phyloP scores from a whole-genome alignment of 148 eudicot species.

The Chenopodium formosanum region DNA sequence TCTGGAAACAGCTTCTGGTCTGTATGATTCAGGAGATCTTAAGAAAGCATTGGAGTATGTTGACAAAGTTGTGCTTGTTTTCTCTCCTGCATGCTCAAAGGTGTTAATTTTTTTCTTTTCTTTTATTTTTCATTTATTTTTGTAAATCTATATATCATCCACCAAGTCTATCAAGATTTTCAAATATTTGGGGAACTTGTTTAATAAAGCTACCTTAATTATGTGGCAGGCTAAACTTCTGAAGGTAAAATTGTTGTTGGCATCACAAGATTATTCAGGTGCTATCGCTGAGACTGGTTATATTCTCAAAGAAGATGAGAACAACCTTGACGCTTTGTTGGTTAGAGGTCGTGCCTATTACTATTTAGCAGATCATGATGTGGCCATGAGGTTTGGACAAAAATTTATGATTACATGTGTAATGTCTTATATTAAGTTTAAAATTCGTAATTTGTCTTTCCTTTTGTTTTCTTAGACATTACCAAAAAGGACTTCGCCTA shows the following conservation, averaged over 20 bases:
- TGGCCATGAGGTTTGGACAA: constrained; percentile 65
- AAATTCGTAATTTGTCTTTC: constrained; percentile 2
- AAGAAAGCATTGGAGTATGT: constrained; percentile 69
- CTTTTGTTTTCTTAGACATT: constrained; percentile 58
- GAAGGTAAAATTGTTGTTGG: constrained; percentile 67
- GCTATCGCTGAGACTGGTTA: constrained; percentile 75
- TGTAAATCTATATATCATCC: background rate
- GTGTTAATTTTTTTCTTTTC: constrained; percentile 28
- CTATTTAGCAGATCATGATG: constrained; percentile 94
- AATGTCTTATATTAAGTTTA: background rate
- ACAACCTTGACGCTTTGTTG: constrained; percentile 72
- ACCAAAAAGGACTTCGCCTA: constrained; percentile 86
- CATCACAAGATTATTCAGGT: constrained; percentile 73
- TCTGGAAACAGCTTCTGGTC: constrained; percentile 59
- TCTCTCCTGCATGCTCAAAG: constrained; percentile 88
- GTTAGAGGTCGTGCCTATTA: constrained; percentile 92
- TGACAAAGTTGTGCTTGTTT: constrained; percentile 85
- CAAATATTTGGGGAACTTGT: background rate
- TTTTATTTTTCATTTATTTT: too few species aligned
- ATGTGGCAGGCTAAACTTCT: constrained; percentile 70
- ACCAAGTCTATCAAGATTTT: background rate
- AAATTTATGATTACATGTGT: background rate
- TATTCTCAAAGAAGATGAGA: constrained; percentile 85
- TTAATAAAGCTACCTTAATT: background rate
- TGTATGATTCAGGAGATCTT: constrained; percentile 73